Evolutionary conservation across 73 alveolate species (phyloP).

Genomic region (Symbiodinium pilosum): DNA sequence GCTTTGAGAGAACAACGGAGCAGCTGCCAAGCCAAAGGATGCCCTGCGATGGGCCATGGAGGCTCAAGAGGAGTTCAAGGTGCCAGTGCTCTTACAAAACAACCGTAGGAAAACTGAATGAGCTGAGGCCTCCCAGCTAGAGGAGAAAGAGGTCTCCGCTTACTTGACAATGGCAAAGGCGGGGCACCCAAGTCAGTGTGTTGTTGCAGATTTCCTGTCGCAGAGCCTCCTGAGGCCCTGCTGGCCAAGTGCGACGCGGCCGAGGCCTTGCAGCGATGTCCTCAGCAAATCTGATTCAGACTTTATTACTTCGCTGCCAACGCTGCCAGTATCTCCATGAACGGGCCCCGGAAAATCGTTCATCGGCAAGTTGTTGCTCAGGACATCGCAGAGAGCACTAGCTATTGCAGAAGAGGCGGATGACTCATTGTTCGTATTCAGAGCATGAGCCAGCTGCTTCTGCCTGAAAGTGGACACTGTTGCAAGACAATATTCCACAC

Average conservation of each 20-base stretch:
- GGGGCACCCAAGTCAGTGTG: neutral
- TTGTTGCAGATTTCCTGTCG: neutral
- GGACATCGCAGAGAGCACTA: conserved; percentile 74
- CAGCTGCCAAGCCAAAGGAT: too few relatives aligned
- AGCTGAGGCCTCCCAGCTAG: conserved; percentile 33
- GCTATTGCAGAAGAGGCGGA: conserved; percentile 58
- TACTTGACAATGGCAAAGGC: conserved; percentile 27
- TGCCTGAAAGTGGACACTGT: too few relatives aligned
- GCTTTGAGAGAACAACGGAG: too few relatives aligned
- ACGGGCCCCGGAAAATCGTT: too few relatives aligned
- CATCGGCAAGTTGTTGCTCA: neutral
- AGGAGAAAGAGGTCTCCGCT: conserved; percentile 57
- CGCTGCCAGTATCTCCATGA: too few relatives aligned
- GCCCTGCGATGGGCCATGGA: conserved; percentile 81
- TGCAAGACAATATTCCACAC: too few relatives aligned
- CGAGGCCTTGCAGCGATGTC: conserved; percentile 35
- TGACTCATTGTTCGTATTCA: neutral
- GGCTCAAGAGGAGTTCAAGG: conserved; percentile 80
- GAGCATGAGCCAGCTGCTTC: neutral
- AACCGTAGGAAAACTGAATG: too few relatives aligned
- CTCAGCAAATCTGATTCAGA: neutral
- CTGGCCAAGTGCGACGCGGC: conserved; percentile 69
- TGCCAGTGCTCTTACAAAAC: neutral
- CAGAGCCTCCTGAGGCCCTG: conserved; percentile 13
- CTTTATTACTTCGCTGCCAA: too few relatives aligned